Conservation (phyloP, 768 basidiomycete species). For the Rhodotorula diobovata region DNA sequence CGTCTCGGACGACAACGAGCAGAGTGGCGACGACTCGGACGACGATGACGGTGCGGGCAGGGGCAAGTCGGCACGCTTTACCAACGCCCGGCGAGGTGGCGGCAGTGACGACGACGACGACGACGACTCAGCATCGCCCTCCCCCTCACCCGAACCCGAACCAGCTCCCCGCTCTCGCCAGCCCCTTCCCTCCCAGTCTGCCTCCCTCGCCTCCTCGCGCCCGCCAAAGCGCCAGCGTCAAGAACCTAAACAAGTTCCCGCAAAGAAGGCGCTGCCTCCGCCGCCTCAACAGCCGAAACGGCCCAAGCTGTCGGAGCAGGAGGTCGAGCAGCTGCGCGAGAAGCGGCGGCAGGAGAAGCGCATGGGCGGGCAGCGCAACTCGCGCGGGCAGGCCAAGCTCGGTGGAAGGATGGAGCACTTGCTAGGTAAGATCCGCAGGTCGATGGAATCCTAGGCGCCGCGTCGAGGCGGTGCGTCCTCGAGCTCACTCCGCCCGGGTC, state of each 20-base stretch:
- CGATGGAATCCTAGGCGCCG: conserved; percentile 9
- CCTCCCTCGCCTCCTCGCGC: background rate
- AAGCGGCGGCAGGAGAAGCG: conserved; percentile 27
- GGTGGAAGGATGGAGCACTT: conserved; percentile 29
- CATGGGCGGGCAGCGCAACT: conserved; percentile 16
- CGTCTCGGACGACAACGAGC: conserved; percentile 16
- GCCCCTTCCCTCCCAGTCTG: conserved; percentile 17
- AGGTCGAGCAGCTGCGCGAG: conserved; percentile 29
- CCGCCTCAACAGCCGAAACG: conserved; percentile 14
- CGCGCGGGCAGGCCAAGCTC: conserved; percentile 35
- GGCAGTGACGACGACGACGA: conserved; percentile 1
- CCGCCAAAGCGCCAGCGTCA: conserved; percentile 1
- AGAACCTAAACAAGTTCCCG: background rate
- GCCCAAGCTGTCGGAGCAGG: conserved; percentile 22
- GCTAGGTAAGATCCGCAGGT: conserved; percentile 29
- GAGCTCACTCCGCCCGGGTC: no score
- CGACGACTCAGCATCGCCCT: conserved; percentile 5
- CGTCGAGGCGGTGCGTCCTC: background rate
- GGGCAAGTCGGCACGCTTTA: background rate
- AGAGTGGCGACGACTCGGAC: conserved; percentile 17
- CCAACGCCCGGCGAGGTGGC: background rate
- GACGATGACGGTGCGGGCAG: background rate
- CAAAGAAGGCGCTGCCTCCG: background rate
- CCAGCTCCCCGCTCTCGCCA: background rate
- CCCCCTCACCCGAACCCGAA: conserved; percentile 14